phyloP scores from a whole-genome alignment of 2,329 filamentous ascomycete genomes.

The Tolypocladium guangdongense region DNA sequence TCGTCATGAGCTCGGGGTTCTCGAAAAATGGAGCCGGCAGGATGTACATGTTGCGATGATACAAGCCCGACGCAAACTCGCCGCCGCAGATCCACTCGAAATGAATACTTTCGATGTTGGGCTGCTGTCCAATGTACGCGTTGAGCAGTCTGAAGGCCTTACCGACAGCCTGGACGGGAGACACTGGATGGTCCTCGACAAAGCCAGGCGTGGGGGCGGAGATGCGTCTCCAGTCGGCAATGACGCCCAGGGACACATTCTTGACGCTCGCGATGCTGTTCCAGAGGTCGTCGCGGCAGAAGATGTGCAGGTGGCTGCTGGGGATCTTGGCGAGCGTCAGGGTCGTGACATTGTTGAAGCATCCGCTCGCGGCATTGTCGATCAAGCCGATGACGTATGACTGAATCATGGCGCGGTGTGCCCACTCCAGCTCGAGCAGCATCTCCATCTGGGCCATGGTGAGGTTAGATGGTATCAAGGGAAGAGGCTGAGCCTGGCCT shows the following conservation, averaged over 20 bases:
- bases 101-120: constrained; percentile 45
- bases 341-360: constrained; percentile 43
- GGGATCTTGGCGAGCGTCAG: constrained; percentile 56
- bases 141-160: constrained; percentile 42
- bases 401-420: constrained; percentile 55
- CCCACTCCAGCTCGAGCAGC: constrained; percentile 58
- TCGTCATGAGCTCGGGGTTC: constrained; percentile 17
- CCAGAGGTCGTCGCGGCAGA: constrained; percentile 53
- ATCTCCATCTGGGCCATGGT: constrained; percentile 55
- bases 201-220: constrained; percentile 38
- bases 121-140: constrained; percentile 33
- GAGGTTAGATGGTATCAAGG: constrained; percentile 43
- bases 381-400: constrained; percentile 56
- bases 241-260: constrained; percentile 46
- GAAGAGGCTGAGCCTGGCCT: constrained; percentile 4
- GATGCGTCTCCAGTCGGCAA: constrained; percentile 56
- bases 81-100: constrained; percentile 60
- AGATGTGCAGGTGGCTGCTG: constrained; percentile 43
- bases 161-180: constrained; percentile 38
- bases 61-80: constrained; percentile 51
- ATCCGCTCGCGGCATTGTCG: constrained; percentile 37
- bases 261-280: constrained; percentile 39
- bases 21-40: constrained; percentile 48
- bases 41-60: constrained; percentile 50
- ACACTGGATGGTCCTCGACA: constrained; percentile 35